These are phyloP conservation scores for Letharia lupina DNA, from an alignment of 495 filamentous ascomycete species.

Conservation along the genomic window DNA sequence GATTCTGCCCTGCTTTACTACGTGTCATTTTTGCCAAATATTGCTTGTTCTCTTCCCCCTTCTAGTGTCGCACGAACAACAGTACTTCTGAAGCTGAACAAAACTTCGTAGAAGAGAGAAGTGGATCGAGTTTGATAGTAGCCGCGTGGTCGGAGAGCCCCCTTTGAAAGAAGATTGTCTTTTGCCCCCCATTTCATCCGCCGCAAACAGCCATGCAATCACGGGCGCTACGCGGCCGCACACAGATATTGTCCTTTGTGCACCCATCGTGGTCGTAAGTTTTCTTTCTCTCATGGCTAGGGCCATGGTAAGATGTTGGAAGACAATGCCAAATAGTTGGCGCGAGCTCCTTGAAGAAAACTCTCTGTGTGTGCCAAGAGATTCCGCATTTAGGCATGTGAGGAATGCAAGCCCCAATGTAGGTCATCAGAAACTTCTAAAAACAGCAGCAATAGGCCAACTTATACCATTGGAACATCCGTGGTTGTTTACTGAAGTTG, in stretches of 20 bases:
- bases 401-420: not conserved
- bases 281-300: not conserved
- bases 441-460: no score
- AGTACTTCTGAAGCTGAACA: not conserved
- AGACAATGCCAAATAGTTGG: not conserved
- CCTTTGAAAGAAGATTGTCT: not conserved
- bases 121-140: not conserved
- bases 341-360: not conserved
- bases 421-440: not conserved
- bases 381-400: not conserved
- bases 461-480: not conserved
- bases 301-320: not conserved
- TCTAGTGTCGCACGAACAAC: not conserved
- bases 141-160: not conserved
- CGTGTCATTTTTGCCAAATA: not conserved
- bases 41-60: not conserved
- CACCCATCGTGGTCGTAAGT: not conserved
- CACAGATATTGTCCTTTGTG: not conserved
- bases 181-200: not conserved
- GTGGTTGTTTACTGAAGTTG: not conserved
- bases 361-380: no score
- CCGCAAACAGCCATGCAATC: not conserved
- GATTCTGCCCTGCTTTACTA: not conserved
- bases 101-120: not conserved
- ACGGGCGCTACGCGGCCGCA: not conserved